Base-by-base conservation (phyloP, 768 basidiomycete species). In the Tubosaeta sp. region DNA sequence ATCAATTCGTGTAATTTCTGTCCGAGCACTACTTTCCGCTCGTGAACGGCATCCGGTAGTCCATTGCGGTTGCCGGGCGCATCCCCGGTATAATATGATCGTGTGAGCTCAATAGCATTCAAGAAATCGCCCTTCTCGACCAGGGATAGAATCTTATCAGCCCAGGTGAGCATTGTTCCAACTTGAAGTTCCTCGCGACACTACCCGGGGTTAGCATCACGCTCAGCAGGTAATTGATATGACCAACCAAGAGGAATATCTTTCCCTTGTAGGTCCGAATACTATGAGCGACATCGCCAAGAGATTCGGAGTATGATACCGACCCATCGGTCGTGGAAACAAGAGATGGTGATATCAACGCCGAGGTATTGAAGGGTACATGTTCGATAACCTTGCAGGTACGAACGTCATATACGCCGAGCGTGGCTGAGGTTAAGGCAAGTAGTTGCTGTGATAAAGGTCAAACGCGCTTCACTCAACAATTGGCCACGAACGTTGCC, bases 111-210 rank as follows among this genome's bases (percentile, higher is more conserved):
- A 54, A 98, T 95, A 3, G 96, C 95, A 43, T 78, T 81, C 39
- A 98, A 75, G 63, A 97, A 95, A 63, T 97, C 85, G 13, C 94
- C 93, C 10, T 78, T 76, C 61, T 91, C 80, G 24, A 98, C 93
- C 41, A 86, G 80, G 1, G 82, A 76, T 39, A 99, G 73, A 21
- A 98, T 85, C 39, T 87, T 83, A 66, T 99, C 96, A 6, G 95
- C 92, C 96, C 96, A 99, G 1, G 92, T 91, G 27, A 94, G 73
- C 19, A 98, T 74, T 2, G 87, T 90, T 24, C 93, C 96, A 3
- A 88, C 92, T 63, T 80, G 77, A 1, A 97, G 55, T 43, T 80
- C 80, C 49, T 83, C 74, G 46, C 76, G 76, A 42, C 81, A 79
- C 91, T 89, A 57, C 27, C n/a, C 46, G 19, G 49, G 24, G 39